Evolutionary conservation across 2,329 filamentous ascomycete genomes (phyloP), one percentile per base, ranked within the genome.

Genomic region (Fusarium citri): DNA sequence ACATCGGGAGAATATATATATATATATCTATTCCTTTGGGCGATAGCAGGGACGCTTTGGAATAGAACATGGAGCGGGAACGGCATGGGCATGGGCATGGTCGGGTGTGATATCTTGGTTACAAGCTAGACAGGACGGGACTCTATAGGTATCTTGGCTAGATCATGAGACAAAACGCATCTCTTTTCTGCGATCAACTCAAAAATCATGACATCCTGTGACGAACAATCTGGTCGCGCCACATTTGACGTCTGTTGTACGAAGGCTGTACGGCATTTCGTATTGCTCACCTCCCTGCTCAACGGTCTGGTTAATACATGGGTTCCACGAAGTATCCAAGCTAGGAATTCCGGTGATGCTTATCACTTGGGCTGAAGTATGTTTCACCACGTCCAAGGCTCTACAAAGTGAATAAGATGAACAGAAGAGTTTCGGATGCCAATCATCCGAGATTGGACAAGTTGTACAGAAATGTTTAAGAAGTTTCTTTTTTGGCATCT

Each of bases 171-270:
- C 46, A 55, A 71, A 71, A 69, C 64, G 41, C 59, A 58, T 53
- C 68, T 71, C 68, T 65, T 60, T 45, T 55, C 41, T 57, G 26
- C 20, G 37, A 40, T 23, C 14, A 34, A 15, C n/a, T 55, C 37
- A 25, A 15, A 37, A 18, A 25, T 47, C 14, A 15, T 47, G 41
- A 49, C 40, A 46, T 37, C 14, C 30, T 41, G 47, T 47, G 45
- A 60, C 15, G 26, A 54, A 60, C 40, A 16, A 48, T 18, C 23
- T 45, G 30, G 48, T 62, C 51, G 53, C 54, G 55, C 65, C 61
- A 66, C 57, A 45, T 66, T 69, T 71, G 68, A 71, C 68, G 51
- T 71, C 68, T 71, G 69, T 72, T 69, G 69, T 72, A 71, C 68
- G 55, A 72, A 66, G 30, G 15, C 37, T 18, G 43, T 49, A 72